Percentiles rank a stretch among this genome's conserved stretches.
phyloP scores from a whole-genome alignment of 495 filamentous ascomycete species.

The Podospora pseudopauciseta region DNA sequence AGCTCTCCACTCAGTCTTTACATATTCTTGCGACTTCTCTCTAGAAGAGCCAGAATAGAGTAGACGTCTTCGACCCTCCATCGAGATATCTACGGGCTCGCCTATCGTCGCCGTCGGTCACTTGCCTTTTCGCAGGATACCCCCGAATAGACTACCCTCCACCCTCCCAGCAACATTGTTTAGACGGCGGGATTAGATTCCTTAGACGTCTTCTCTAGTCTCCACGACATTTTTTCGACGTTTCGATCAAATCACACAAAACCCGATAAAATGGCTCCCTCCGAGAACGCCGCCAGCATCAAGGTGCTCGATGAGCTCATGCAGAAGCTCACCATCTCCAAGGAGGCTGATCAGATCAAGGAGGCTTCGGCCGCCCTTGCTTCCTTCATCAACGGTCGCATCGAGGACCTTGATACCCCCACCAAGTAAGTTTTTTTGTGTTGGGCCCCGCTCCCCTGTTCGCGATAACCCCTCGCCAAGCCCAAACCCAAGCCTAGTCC shows the following conservation, averaged over 20 bases:
- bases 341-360: conserved; percentile 49
- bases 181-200: conserved; percentile 30
- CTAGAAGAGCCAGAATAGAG: conserved; percentile 38
- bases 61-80: conserved; percentile 39
- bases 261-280: conserved; percentile 33
- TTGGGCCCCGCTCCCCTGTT: conserved; percentile 9
- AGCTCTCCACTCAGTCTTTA: conserved; percentile 35
- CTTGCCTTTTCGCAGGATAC: conserved; percentile 23
- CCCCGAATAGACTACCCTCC: conserved; percentile 22
- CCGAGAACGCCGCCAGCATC: conserved; percentile 49
- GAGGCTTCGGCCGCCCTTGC: conserved; percentile 44
- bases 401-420: conserved; percentile 49
- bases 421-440: conserved; percentile 45
- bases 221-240: conserved; percentile 7
- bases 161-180: conserved; percentile 9
- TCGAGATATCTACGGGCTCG: conserved; percentile 38
- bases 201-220: conserved; percentile 21
- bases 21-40: conserved; percentile 25
- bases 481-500: neutral
- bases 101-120: conserved; percentile 8
- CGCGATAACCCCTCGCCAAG: conserved; percentile 8
- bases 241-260: conserved; percentile 11
- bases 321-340: conserved; percentile 51
- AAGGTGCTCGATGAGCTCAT: conserved; percentile 53
- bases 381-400: conserved; percentile 52